phyloP scores from a whole-genome alignment of 768 basidiomycete genomes.

The Termitomyces sp. region DNA sequence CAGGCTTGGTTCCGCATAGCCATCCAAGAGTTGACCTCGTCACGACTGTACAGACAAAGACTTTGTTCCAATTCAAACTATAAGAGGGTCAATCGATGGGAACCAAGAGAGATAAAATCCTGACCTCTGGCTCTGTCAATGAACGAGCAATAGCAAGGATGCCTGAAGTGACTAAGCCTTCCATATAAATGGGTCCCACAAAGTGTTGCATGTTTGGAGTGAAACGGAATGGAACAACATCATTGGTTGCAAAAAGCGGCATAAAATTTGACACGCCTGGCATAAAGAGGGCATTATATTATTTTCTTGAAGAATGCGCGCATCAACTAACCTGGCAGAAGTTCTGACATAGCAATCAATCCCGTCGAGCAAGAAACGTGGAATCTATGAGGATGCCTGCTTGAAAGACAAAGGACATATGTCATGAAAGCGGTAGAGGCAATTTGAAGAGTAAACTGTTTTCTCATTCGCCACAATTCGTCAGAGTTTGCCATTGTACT shows the following conservation, averaged over 20 bases:
- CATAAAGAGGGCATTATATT: background rate
- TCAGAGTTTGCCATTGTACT: conserved; percentile 76
- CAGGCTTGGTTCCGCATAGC: conserved; percentile 50
- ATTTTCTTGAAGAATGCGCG: background rate
- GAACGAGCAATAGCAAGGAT: conserved; percentile 90
- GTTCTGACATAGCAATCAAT: conserved; percentile 86
- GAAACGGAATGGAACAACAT: conserved; percentile 93
- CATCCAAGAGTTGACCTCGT: conserved; percentile 84
- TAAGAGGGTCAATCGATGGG: background rate
- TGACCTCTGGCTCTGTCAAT: conserved; percentile 87
- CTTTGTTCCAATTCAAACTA: conserved; percentile 93
- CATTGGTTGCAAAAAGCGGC: conserved; percentile 70
- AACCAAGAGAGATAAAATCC: conserved; percentile 12
- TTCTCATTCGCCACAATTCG: conserved; percentile 95
- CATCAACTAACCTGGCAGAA: conserved; percentile 63
- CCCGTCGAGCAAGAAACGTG: conserved; percentile 88
- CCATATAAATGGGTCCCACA: conserved; percentile 81
- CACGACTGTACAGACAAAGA: conserved; percentile 84
- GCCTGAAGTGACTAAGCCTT: conserved; percentile 82
- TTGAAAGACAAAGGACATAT: conserved; percentile 77
- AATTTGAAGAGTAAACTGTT: conserved; percentile 90
- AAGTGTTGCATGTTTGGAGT: conserved; percentile 96
- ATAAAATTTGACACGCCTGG: conserved; percentile 36
- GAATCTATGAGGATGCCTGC: conserved; percentile 80
- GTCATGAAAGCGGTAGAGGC: conserved; percentile 91